Evolutionary conservation across 2,329 filamentous ascomycete genomes (phyloP).

Genomic region (Cladosporium sp.): DNA sequence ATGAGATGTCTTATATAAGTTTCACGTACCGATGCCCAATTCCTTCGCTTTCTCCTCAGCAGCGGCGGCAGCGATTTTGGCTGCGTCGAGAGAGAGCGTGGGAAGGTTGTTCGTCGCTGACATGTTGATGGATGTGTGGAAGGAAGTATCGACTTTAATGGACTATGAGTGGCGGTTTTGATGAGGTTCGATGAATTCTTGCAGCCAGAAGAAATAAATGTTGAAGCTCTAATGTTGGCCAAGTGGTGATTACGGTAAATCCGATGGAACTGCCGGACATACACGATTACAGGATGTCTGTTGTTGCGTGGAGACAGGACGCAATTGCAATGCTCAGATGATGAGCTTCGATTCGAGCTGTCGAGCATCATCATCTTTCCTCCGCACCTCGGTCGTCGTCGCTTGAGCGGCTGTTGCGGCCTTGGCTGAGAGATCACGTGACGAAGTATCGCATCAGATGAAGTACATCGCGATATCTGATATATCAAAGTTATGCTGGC

Average conservation of each 20-base stretch:
- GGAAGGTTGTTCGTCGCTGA: constrained; percentile 35
- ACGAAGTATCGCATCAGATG: background rate
- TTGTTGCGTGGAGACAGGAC: background rate
- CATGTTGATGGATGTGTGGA: background rate
- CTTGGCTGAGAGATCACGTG: constrained; percentile 8
- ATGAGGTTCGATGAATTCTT: background rate
- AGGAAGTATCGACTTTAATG: background rate
- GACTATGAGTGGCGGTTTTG: background rate
- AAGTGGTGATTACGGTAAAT: background rate
- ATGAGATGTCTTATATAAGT: no score
- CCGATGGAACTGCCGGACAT: background rate
- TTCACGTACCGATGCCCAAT: constrained; percentile 39
- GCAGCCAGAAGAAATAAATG: background rate
- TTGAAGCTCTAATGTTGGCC: background rate
- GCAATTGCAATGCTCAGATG: background rate
- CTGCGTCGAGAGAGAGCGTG: constrained; percentile 38
- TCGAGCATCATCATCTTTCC: background rate
- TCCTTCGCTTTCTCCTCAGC: constrained; percentile 39
- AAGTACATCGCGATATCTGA: background rate
- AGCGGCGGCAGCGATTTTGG: constrained; percentile 36
- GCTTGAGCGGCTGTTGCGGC: constrained; percentile 17
- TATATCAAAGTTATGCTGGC: background rate
- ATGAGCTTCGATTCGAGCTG: background rate
- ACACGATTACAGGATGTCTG: background rate
- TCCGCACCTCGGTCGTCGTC: constrained; percentile 12